Evolutionary conservation across 192 early-diverging fungal species (phyloP), one percentile per base, ranked within the genome.

Genomic region (Coemansia sp.): DNA sequence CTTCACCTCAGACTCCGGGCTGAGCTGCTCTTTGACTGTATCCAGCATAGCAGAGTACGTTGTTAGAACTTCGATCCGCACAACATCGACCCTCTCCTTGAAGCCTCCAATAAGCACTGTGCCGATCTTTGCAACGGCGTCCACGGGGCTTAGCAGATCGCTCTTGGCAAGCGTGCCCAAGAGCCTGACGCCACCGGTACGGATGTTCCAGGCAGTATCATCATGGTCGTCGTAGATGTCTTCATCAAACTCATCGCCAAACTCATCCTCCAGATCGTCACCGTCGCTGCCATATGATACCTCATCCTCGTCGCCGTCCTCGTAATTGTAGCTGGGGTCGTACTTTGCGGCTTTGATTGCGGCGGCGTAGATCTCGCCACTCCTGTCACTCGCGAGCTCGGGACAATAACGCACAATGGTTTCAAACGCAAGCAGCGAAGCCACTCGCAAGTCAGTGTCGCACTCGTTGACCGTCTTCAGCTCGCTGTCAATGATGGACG

Each of bases 271-370:
- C 4, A 70, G 46, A 1, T 57, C 76, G 41, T 64, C 69, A n/a
- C 73, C 79, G 17, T 59, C 56, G 65, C 70, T 73, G 51, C 56
- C 69, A 10, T 66, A 69, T 34, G 68, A 67, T 72, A 75, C 68
- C 11, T 41, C 75, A 33, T 71, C 51, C 11, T 67, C 66, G 24
- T 57, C 41, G 0, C 59, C 68, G 27, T 60, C 66, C 34, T 70
- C 76, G 57, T 78, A 74, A 61, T 72, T 78, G 70, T 78, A 78
- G 68, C 74, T 72, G 36, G 81, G 81, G 13, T 83, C 81, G 31
- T 59, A 83, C 39, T 45, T 66, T 13, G 68, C 24, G 6, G 76
- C 75, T 8, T 59, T 63, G 31, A 69, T 61, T 5, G 63, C 75
- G 39, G 29, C 59, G 7, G 35, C 36, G 62, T 75, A 77, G 31